phyloP scores from a whole-genome alignment of 495 filamentous ascomycete genomes.

The Hyaloscypha variabilis region DNA sequence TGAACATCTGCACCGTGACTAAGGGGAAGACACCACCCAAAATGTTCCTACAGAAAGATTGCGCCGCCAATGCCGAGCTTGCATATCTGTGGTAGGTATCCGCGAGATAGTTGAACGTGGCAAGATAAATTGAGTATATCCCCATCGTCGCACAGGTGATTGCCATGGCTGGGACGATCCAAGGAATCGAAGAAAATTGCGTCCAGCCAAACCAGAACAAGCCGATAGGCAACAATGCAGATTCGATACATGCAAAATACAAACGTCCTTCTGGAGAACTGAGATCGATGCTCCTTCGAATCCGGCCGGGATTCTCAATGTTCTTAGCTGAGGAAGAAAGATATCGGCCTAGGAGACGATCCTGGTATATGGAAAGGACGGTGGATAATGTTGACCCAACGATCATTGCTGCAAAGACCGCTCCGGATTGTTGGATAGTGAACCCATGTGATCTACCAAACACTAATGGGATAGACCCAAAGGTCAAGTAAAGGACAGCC shows the following conservation, averaged over 20 bases:
- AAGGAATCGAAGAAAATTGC: slow-evolving; percentile 65
- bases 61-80: slow-evolving; percentile 84
- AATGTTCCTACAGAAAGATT: slow-evolving; percentile 83
- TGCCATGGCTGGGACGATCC: slow-evolving; percentile 75
- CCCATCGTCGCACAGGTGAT: slow-evolving; percentile 81
- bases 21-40: slow-evolving; percentile 84
- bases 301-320: slow-evolving; percentile 28
- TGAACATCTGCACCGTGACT: slow-evolving; percentile 72
- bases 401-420: slow-evolving; percentile 75
- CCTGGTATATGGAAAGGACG: slow-evolving; percentile 75
- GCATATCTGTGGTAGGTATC: slow-evolving; percentile 87
- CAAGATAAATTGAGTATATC: slow-evolving; percentile 86
- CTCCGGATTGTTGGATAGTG: slow-evolving; percentile 64
- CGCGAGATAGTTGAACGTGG: slow-evolving; percentile 93
- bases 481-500: slow-evolving; percentile 87
- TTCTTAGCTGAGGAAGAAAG: slow-evolving; percentile 31
- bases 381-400: slow-evolving; percentile 71
- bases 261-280: slow-evolving; percentile 76
- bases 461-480: slow-evolving; percentile 76
- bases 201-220: slow-evolving; percentile 80
- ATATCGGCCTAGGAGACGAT: slow-evolving; percentile 34
- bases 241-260: slow-evolving; percentile 80
- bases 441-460: slow-evolving; percentile 73
- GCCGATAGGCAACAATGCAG: slow-evolving; percentile 64
- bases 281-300: slow-evolving; percentile 35